Conservation (phyloP, 768 basidiomycete genomes). For the Guyanaporus albipodus region DNA sequence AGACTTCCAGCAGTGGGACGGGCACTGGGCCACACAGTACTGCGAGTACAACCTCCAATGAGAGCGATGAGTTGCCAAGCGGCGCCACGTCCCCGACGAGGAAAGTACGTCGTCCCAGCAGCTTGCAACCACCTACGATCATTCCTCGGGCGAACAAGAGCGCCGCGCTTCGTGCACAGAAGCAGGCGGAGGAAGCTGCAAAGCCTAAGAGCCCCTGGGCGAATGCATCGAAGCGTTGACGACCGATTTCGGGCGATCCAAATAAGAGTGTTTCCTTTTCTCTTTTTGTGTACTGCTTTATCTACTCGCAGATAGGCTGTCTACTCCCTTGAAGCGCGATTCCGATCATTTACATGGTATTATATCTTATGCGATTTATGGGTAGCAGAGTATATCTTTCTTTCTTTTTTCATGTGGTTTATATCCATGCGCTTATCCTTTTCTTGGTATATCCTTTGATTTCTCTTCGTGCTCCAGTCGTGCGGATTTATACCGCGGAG, state of each 20-base stretch:
- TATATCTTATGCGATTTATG: constrained; percentile 17
- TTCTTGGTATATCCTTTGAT: constrained; percentile 1
- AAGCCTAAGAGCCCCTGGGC: constrained; percentile 34
- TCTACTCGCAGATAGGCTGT: constrained; percentile 12
- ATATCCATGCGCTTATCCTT: constrained; percentile 13
- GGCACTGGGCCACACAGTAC: constrained; percentile 28
- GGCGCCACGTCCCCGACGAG: constrained; percentile 27
- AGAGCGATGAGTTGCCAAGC: constrained; percentile 20
- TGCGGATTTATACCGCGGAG: constrained; percentile 9
- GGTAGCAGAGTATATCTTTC: constrained; percentile 7
- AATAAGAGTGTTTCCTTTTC: not conserved
- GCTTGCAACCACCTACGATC: constrained; percentile 57
- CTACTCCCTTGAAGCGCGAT: constrained; percentile 12
- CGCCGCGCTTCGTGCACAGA: constrained; percentile 65
- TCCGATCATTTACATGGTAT: constrained; percentile 12
- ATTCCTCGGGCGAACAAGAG: constrained; percentile 70
- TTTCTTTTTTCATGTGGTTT: constrained; percentile 2
- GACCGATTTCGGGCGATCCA: not conserved
- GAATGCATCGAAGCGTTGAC: constrained; percentile 27
- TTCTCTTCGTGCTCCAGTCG: constrained; percentile 1
- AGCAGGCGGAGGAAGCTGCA: constrained; percentile 42
- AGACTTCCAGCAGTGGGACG: constrained; percentile 24
- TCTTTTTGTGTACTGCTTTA: constrained; percentile 16
- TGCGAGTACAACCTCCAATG: constrained; percentile 23
- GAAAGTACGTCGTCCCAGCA: constrained; percentile 48